Evolutionary conservation across 164 flowering plant genomes (phyloP).

Genomic region (Magnolia changhungtana): DNA sequence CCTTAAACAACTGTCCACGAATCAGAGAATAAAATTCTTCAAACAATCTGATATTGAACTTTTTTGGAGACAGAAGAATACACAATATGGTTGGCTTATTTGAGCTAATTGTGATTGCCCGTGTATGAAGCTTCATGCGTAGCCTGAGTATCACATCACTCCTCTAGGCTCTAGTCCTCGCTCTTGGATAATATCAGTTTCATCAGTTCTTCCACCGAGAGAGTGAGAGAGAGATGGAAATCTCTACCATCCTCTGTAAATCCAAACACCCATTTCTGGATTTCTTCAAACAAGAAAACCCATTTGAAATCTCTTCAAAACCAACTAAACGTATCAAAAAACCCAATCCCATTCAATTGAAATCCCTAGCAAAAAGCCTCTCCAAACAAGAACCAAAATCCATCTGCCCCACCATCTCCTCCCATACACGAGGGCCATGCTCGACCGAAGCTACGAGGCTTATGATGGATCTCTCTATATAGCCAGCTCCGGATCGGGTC

Average conservation of each 20-base stretch:
- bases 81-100: background rate
- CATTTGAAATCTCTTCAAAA: background rate
- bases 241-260: conserved; percentile 14
- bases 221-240: conserved; percentile 13
- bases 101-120: too few relatives aligned
- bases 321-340: background rate
- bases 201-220: background rate
- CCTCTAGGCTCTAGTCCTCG: too few relatives aligned
- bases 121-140: too few relatives aligned
- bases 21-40: too few relatives aligned
- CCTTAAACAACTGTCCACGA: too few relatives aligned
- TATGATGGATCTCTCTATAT: conserved; percentile 7
- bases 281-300: conserved; percentile 1
- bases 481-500: background rate
- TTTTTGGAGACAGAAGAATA: too few relatives aligned
- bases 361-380: background rate
- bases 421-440: background rate
- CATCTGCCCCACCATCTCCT: conserved; percentile 5
- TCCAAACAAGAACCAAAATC: background rate
- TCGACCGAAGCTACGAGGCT: conserved; percentile 12
- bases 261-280: conserved; percentile 3
- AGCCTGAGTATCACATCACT: too few relatives aligned
- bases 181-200: too few relatives aligned
- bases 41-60: too few relatives aligned
- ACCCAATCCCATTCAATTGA: background rate